These are phyloP conservation scores for Graphilbum sp. DNA, from an alignment of 2,329 filamentous ascomycete genomes.

Conservation along the genomic window DNA sequence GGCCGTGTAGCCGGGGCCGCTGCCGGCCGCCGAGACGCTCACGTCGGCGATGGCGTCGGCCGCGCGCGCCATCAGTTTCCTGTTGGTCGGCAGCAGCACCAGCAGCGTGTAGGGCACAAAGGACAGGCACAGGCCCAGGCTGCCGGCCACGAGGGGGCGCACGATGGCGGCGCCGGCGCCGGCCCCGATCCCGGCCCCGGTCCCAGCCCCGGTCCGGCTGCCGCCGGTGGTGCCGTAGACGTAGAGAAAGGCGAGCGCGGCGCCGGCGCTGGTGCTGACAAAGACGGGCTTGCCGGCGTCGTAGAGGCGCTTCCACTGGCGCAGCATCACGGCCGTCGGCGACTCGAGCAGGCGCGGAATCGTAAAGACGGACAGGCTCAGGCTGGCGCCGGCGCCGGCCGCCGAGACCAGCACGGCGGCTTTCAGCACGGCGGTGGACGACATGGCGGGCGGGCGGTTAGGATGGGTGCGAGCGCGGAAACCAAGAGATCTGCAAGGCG, in stretches of 20 bases:
- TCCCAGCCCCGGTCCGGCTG: no score
- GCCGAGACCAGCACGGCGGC: constrained; percentile 33
- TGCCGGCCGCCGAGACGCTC: neutral
- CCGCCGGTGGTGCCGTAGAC: constrained; percentile 19
- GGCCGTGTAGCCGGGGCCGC: constrained; percentile 2
- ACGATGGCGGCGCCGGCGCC: no score
- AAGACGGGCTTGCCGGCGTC: constrained; percentile 21
- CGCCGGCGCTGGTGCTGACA: constrained; percentile 21
- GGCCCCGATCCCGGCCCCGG: no score
- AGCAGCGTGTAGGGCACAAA: constrained; percentile 35
- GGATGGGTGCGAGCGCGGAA: no score
- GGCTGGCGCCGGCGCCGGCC: constrained; percentile 21
- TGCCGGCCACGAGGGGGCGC: constrained; percentile 29
- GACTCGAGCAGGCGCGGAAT: constrained; percentile 37
- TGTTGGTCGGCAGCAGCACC: constrained; percentile 29
- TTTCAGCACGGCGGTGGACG: constrained; percentile 28
- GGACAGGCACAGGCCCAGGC: constrained; percentile 24
- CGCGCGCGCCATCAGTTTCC: constrained; percentile 27
- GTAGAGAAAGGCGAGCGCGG: constrained; percentile 24
- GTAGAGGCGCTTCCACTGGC: constrained; percentile 34
- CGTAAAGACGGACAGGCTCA: constrained; percentile 24
- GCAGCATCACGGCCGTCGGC: constrained; percentile 35
- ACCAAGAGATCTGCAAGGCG: no score
- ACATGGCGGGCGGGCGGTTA: neutral
- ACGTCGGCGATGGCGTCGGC: constrained; percentile 19